These are phyloP conservation scores for Phytophthora sojae DNA, from an alignment of 352 stramenopile species.

Conservation along the genomic window DNA sequence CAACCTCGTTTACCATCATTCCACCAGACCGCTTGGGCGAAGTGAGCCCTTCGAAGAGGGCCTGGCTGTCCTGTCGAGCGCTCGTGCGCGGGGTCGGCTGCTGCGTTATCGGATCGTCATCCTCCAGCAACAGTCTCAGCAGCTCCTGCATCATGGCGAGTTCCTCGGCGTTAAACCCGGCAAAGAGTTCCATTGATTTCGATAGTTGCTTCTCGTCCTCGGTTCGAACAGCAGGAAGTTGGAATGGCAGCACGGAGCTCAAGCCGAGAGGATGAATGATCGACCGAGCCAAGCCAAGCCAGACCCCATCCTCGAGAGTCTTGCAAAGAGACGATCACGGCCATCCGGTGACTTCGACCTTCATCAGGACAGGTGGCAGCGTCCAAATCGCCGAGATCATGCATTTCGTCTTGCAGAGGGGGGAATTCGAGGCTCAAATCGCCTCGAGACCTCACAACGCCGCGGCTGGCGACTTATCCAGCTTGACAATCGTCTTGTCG, in stretches of 20 bases:
- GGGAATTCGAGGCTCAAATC: constrained; percentile 17
- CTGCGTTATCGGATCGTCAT: constrained; percentile 36
- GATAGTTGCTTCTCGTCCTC: constrained; percentile 28
- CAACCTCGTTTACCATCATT: constrained; percentile 13
- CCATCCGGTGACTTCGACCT: constrained; percentile 25
- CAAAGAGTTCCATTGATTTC: constrained; percentile 49
- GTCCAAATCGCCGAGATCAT: constrained; percentile 32
- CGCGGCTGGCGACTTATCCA: constrained; percentile 14
- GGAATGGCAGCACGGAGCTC: constrained; percentile 22
- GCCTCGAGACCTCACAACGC: constrained; percentile 29
- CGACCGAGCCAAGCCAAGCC: neutral
- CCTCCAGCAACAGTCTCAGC: constrained; percentile 41
- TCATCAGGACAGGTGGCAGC: constrained; percentile 30
- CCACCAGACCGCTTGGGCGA: constrained; percentile 23
- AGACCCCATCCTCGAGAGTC: constrained; percentile 26
- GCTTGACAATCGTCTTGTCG: constrained; percentile 31
- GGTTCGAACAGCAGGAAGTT: constrained; percentile 38
- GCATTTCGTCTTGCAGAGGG: constrained; percentile 18
- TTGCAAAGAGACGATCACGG: constrained; percentile 33
- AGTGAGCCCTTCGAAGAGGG: constrained; percentile 26
- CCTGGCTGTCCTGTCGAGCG: constrained; percentile 27
- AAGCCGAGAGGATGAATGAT: constrained; percentile 1
- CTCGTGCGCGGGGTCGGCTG: constrained; percentile 27
- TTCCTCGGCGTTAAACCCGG: constrained; percentile 49
- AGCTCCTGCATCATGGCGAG: constrained; percentile 53